These are phyloP conservation scores for Leishmania lainsoni DNA, from an alignment of 208 protist genomes.

Conservation along the genomic window DNA sequence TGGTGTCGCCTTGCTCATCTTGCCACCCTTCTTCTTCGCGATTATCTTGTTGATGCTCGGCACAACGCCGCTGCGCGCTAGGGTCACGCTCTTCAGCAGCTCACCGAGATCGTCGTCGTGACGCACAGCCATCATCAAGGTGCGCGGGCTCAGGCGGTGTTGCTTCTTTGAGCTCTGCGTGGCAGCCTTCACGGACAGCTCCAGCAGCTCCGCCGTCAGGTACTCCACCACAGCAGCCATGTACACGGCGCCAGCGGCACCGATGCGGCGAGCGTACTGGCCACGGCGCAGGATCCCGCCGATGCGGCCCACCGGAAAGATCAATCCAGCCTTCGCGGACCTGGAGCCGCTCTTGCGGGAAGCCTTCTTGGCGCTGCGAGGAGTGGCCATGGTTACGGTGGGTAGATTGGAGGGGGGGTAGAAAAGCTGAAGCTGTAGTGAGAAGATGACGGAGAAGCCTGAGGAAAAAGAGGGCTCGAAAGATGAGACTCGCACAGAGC, in stretches of 20 bases:
- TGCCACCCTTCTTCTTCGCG: constrained; percentile 77
- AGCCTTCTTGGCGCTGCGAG: constrained; percentile 75
- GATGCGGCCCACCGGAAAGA: constrained; percentile 99
- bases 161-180: constrained; percentile 68
- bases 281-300: constrained; percentile 96
- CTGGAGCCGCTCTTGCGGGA: constrained; percentile 78
- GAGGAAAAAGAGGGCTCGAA: not conserved
- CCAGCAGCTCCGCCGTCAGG: constrained; percentile 86
- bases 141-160: constrained; percentile 75
- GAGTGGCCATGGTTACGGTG: constrained; percentile 56
- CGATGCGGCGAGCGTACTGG: constrained; percentile 96
- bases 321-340: constrained; percentile 96
- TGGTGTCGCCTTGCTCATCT: constrained; percentile 66
- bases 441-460: not conserved
- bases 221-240: constrained; percentile 99
- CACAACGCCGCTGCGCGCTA: constrained; percentile 84
- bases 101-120: constrained; percentile 79
- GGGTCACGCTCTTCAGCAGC: constrained; percentile 66
- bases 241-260: constrained; percentile 98
- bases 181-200: constrained; percentile 82
- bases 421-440: not conserved
- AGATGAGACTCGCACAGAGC: not conserved
- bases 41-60: constrained; percentile 81
- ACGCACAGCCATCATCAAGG: constrained; percentile 77
- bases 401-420: not conserved